Evolutionary conservation across 2,329 filamentous ascomycete genomes (phyloP), one percentile per base, ranked within the genome.

Genomic region (Aspergillus hiratsukae): DNA sequence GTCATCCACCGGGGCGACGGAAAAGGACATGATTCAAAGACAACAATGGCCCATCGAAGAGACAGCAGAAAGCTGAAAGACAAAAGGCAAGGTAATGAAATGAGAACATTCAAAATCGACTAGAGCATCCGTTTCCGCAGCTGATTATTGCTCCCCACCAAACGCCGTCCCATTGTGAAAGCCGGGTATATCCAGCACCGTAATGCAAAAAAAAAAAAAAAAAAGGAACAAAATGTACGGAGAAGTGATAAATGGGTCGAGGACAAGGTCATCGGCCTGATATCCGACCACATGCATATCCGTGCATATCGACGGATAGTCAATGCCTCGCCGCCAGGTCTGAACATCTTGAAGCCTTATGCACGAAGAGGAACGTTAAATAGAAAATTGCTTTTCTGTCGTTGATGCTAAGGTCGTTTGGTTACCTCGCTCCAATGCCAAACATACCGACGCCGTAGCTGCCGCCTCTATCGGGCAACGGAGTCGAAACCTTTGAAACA

Each of bases 111-210:
- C 61, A 62, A 31, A 55, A 49, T 53, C 52, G n/a, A 54, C 53
- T 51, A 49, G 25, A 50, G 35, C 48, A 37, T 49, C 21, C 48
- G 49, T 55, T 59, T 61, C 57, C 59, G 56, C 53, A 59, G 55
- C 51, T 49, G 49, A 59, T 54, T 49, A 66, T 60, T 61, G 61
- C 55, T 64, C 64, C 62, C 62, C 64, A 61, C 62, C 45, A 55
- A 74, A 74, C 72, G 71, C 72, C 72, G 61, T 71, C 72, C 72
- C 62, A 71, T 66, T 67, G 66, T 71, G 70, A 65, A 73, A 76
- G 72, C 73, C 74, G 74, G 74, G 75, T 77, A 77, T 77, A 77
- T 76, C 75, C 75, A 75, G 74, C 74, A 76, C 75, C 75, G 68
- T 72, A 67, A 76, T 76, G 75, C 75, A 65, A 76, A 75, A 72